These are phyloP conservation scores for Suillus brevipes DNA, from an alignment of 768 basidiomycete genomes.

Conservation along the genomic window DNA sequence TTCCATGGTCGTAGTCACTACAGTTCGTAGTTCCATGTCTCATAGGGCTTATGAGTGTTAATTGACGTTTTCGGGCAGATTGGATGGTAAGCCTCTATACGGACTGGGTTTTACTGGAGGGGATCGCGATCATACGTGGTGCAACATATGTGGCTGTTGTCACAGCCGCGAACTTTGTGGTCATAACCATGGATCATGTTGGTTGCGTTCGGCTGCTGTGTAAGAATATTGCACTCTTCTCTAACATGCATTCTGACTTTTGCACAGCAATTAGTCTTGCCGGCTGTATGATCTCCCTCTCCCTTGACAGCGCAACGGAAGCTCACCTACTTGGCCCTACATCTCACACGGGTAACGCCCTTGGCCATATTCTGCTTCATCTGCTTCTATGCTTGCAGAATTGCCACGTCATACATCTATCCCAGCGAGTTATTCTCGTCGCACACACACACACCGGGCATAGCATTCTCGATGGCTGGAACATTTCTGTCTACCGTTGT, in stretches of 20 bases:
- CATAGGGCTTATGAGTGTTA: not conserved
- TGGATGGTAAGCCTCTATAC: not conserved
- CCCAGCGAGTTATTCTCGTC: constrained; percentile 2
- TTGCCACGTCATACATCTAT: constrained; percentile 1
- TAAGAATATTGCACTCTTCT: not conserved
- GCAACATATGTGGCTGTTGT: not conserved
- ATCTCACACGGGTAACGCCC: not conserved
- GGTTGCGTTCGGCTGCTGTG: not conserved
- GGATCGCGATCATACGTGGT: not conserved
- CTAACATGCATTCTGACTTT: not conserved
- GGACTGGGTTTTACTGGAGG: not conserved
- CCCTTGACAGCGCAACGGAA: not conserved
- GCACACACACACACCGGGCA: not conserved
- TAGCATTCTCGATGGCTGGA: constrained; percentile 2
- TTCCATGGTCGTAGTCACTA: not conserved
- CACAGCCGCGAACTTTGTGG: not conserved
- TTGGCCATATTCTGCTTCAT: constrained; percentile 6
- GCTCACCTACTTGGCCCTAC: not conserved
- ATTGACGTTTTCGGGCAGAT: not conserved
- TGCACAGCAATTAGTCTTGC: not conserved
- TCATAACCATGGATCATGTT: not conserved
- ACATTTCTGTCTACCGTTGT: constrained; percentile 4
- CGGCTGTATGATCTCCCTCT: not conserved
- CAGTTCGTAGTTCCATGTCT: not conserved
- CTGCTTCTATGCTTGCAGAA: constrained; percentile 9